phyloP scores from a whole-genome alignment of 2,329 filamentous ascomycete species.

The Hypoxylon sp. region DNA sequence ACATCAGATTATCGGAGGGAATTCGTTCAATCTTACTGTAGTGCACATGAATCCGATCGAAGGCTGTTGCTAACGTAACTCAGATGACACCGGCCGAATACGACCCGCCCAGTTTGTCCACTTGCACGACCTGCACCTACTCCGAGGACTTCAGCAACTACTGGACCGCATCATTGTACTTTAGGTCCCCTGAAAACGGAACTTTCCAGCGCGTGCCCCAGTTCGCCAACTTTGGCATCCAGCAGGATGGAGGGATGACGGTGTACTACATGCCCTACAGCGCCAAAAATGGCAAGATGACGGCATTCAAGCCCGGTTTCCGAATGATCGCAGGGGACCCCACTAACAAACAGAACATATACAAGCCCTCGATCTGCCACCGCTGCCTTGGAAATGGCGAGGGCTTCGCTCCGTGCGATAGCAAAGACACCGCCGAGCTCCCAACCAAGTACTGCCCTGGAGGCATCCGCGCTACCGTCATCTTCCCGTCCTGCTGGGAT shows the following conservation, averaged over 20 bases:
- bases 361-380: slow-evolving; percentile 49
- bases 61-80: slow-evolving; percentile 12
- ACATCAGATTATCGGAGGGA: slow-evolving; percentile 47
- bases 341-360: slow-evolving; percentile 57
- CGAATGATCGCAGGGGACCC: slow-evolving; percentile 61
- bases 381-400: slow-evolving; percentile 41
- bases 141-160: slow-evolving; percentile 56
- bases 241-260: slow-evolving; percentile 58
- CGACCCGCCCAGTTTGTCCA: slow-evolving; percentile 47
- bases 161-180: slow-evolving; percentile 56
- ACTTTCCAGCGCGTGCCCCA: slow-evolving; percentile 57
- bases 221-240: slow-evolving; percentile 51
- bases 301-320: slow-evolving; percentile 62
- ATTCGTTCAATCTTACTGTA: slow-evolving; percentile 49
- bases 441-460: slow-evolving; percentile 40
- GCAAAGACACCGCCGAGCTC: slow-evolving; percentile 52
- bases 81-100: slow-evolving; percentile 44
- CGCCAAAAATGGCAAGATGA: slow-evolving; percentile 55
- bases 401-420: slow-evolving; percentile 46
- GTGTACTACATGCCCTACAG: slow-evolving; percentile 60
- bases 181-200: slow-evolving; percentile 52
- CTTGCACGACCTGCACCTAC: slow-evolving; percentile 58
- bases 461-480: slow-evolving; percentile 44
- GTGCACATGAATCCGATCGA: slow-evolving; percentile 22
- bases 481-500: slow-evolving; percentile 49